Percentiles rank a stretch among this genome's conserved stretches.
phyloP scores from a whole-genome alignment of 108 stramenopile genomes.

The Cyclotella distinguenda region DNA sequence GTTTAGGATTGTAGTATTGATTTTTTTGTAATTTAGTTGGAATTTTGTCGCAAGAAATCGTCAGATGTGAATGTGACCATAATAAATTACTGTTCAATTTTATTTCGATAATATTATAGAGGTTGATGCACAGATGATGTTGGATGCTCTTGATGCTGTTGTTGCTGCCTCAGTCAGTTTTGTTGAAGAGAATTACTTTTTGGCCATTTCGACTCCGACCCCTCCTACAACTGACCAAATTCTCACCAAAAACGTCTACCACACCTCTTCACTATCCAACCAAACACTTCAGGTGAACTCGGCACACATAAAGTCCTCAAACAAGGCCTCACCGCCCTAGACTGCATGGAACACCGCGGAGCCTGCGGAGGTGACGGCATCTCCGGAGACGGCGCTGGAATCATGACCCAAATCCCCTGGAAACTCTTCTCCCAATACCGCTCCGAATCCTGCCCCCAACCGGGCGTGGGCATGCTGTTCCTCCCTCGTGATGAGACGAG shows the following conservation, averaged over 20 bases:
- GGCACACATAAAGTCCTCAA: conserved; percentile 75
- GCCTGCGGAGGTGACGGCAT: conserved; percentile 83
- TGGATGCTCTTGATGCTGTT: too few species aligned
- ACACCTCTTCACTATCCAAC: not conserved
- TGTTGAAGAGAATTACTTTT: too few species aligned
- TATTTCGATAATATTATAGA: too few species aligned
- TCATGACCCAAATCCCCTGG: conserved; percentile 97
- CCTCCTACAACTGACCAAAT: too few species aligned
- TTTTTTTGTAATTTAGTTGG: too few species aligned
- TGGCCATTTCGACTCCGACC: too few species aligned
- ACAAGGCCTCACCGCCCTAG: conserved; percentile 75
- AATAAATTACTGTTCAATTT: too few species aligned
- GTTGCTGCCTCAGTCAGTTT: too few species aligned
- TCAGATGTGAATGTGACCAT: too few species aligned
- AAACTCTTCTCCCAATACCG: conserved; percentile 74
- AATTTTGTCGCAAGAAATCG: too few species aligned
- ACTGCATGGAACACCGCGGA: conserved; percentile 88
- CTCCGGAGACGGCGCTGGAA: conserved; percentile 94
- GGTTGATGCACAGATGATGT: too few species aligned
- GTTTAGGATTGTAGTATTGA: not conserved
- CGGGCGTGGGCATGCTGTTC: conserved; percentile 93
- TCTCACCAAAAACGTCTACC: too few species aligned
- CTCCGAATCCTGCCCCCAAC: conserved; percentile 64
- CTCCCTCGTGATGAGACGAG: conserved; percentile 78
- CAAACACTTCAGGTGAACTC: conserved; percentile 50